phyloP scores from a whole-genome alignment of 192 early-diverging fungal species.

The Linderina pennispora region DNA sequence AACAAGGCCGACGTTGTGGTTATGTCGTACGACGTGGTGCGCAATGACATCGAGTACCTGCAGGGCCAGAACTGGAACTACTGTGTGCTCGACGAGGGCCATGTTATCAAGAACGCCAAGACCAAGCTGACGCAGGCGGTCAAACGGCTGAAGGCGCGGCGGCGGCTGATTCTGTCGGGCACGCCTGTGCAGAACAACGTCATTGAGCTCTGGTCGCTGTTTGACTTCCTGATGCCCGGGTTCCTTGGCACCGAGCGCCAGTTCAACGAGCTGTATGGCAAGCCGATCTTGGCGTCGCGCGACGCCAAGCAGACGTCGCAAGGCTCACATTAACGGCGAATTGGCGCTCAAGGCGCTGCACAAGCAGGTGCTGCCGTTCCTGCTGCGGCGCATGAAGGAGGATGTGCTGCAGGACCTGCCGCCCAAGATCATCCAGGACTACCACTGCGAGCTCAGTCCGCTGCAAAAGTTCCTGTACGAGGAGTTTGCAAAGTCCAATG shows the following conservation, averaged over 20 bases:
- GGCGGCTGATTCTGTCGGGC: constrained; percentile 91
- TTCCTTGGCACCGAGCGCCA: constrained; percentile 91
- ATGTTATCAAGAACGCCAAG: constrained; percentile 92
- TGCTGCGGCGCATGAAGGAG: constrained; percentile 95
- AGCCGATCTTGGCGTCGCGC: constrained; percentile 84
- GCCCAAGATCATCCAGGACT: constrained; percentile 99
- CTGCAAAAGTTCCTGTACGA: constrained; percentile 90
- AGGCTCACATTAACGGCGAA: constrained; percentile 25
- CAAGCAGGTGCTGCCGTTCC: constrained; percentile 93
- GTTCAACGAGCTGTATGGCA: constrained; percentile 92
- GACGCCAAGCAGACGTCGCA: constrained; percentile 71
- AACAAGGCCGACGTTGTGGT: constrained; percentile 74
- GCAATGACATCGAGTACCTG: constrained; percentile 90
- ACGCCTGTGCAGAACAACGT: constrained; percentile 99
- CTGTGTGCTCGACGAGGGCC: constrained; percentile 96
- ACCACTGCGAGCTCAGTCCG: constrained; percentile 93
- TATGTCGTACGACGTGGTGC: constrained; percentile 95
- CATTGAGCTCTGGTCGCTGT: constrained; percentile 94
- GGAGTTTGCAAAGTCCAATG: constrained; percentile 73
- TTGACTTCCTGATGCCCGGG: constrained; percentile 98
- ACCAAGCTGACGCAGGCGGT: constrained; percentile 93
- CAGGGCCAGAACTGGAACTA: constrained; percentile 78
- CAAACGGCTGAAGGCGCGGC: constrained; percentile 79
- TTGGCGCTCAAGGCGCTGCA: constrained; percentile 87
- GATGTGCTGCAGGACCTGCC: constrained; percentile 95